Base-by-base conservation (phyloP, 306 rosid genomes). In the Fagus crenata region DNA sequence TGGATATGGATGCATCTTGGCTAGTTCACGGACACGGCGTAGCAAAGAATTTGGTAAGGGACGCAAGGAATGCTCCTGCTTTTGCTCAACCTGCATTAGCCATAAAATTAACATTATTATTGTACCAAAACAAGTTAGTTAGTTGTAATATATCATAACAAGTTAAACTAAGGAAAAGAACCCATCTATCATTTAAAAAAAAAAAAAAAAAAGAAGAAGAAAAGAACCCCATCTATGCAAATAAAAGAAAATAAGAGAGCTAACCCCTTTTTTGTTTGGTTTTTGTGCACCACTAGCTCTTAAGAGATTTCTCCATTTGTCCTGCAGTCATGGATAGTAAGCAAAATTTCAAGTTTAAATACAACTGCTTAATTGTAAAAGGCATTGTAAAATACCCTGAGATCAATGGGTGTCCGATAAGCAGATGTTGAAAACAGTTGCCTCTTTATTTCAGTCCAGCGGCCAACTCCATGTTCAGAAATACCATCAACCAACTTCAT, bases 251-350 rank as follows among this genome's bases (percentile, higher is more conserved):
- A 13, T 56, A 55, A 65, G 71, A 80, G 33, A n/a, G 75, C 71
- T 83, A 71, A 87, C 99, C 97, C 89, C 92, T 87, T 68, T 83
- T 53, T 60, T 81, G 81, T 54, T 88, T 81, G 75, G 61, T 49
- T 85, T 87, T 78, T 80, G 89, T 32, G 71, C 82, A 73, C 87
- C 80, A 84, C 99, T 81, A 61, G 90, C 87, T 77, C 87, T 78
- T 53, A 92, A 65, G 75, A 92, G 97, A 87, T 95, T 95, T 67
- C 99, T 86, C 98, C 99, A 96, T 86, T 95, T 96, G 85, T 96
- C 99, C 99, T 96, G 94, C 81, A 75, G 64, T 40, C 60, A 76
- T 61, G 69, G 71, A 60, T 36, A 78, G 73, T 55, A 80, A 76
- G 15, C 17, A 43, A 54, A 77, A 78, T 49, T 55, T 68, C 68